A percentile compares a stretch with the other conserved stretches of the same genome.
Evolutionary conservation across 495 filamentous ascomycete species (phyloP).

Genomic region (Amniculicola lignicola): DNA sequence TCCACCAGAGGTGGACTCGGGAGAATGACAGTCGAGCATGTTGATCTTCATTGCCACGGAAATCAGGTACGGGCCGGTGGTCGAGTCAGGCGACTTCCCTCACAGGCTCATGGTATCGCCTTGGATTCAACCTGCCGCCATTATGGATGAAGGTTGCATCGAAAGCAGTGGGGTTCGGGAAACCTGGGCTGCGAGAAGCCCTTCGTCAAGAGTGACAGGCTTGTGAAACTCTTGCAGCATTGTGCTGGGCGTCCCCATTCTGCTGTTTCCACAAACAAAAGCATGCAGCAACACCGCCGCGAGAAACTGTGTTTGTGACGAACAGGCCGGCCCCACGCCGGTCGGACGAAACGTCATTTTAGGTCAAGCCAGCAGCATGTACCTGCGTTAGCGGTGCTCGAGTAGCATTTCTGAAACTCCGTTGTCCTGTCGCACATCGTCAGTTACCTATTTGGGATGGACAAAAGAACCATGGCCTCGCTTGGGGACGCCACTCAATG

Average conservation of each 20-base stretch:
- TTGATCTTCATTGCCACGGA: conserved; percentile 18
- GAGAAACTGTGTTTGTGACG: conserved; percentile 26
- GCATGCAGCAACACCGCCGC: conserved; percentile 8
- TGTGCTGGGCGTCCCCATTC: neutral
- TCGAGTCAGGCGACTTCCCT: conserved; percentile 19
- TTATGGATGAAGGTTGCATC: conserved; percentile 10
- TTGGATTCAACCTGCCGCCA: conserved; percentile 1
- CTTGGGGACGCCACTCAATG: conserved; percentile 9
- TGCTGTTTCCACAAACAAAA: conserved; percentile 27
- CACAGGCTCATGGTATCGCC: neutral
- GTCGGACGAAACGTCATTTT: conserved; percentile 30
- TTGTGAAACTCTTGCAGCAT: conserved; percentile 19
- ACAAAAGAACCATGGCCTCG: conserved; percentile 18
- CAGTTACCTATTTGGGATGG: too few relatives aligned
- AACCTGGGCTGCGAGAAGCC: neutral
- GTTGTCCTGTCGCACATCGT: too few relatives aligned
- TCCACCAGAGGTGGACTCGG: conserved; percentile 17
- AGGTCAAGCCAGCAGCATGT: conserved; percentile 13
- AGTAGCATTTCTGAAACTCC: conserved; percentile 25
- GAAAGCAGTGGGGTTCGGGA: conserved; percentile 3
- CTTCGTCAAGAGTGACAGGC: conserved; percentile 2
- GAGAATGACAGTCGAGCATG: too few relatives aligned
- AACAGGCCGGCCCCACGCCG: neutral
- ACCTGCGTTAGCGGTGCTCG: conserved; percentile 31
- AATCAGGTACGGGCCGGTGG: conserved; percentile 13